Conservation (phyloP, 768 basidiomycete genomes). For the Coprinopsis strossmayeri region DNA sequence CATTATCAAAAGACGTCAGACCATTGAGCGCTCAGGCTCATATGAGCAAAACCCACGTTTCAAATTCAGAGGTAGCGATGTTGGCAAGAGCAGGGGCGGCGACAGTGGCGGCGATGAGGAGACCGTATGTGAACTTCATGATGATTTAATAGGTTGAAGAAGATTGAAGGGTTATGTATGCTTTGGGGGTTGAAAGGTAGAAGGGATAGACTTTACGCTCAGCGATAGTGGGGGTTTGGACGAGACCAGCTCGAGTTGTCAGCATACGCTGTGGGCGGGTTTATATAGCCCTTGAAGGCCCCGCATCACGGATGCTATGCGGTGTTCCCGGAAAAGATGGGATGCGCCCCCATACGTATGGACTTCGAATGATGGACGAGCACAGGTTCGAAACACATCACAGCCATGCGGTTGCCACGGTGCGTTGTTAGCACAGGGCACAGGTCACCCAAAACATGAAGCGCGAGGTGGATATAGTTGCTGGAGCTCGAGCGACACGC, state of each 20-base stretch:
- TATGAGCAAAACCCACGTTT: constrained; percentile 3
- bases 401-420: no score
- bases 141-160: no score
- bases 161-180: constrained; percentile 1
- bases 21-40: not conserved
- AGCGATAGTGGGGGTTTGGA: constrained; percentile 2
- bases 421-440: no score
- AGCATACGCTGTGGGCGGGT: not conserved
- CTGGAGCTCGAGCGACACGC: no score
- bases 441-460: no score
- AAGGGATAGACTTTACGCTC: constrained; percentile 1
- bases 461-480: no score
- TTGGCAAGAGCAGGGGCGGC: constrained; percentile 4
- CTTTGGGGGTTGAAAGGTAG: not conserved
- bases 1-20: not conserved
- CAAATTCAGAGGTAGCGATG: not conserved
- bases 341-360: no score
- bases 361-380: no score
- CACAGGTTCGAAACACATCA: no score
- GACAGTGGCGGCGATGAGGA: constrained; percentile 8
- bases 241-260: constrained; percentile 11
- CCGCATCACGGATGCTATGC: not conserved
- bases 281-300: constrained; percentile 4
- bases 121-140: constrained; percentile 3
- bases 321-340: not conserved